Evolutionary conservation across 352 stramenopile species (phyloP), one percentile per base, ranked within the genome.

Genomic region (Pilasporangium apinafurcum): DNA sequence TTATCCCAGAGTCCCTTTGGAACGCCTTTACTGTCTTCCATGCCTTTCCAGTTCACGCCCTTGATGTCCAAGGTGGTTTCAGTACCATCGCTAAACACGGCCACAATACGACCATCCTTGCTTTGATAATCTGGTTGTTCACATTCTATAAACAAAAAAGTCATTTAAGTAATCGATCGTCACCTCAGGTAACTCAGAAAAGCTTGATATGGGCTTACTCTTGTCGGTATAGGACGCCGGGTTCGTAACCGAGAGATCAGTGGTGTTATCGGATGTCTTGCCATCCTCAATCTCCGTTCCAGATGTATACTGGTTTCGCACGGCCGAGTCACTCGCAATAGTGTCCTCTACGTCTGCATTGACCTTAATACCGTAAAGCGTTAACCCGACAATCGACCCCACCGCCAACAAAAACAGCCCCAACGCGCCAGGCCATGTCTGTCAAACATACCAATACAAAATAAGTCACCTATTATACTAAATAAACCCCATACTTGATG

Each of bases 11-110:
- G 54, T 3, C 81, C 81, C 44, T 83, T 83, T 26, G 72, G 71
- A 18, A 91, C 69, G 37, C 74, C 73, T 34, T 81, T 74, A 27
- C 38, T 64, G 60, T 80, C 65, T 57, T 93, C 52, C 76, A 91
- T 87, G 35, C 81, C 81, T 28, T 86, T 68, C 81, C 81, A 93
- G 63, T 89, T 93, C 37, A 91, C 59, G 37, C 81, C 81, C 58
- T 93, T 93, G 48, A 93, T 83, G 47, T 86, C 70, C 16, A 93
- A 58, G 51, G 83, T 67, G 28, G 72, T 70, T 25, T 80, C 65
- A 22, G 60, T 73, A 37, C 67, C 72, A 27, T 67, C 59, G 22
- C 61, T 62, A 37, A 81, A 57, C 27, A 74, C 57, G 0, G 78
- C 80, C 25, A 73, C 68, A 44, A 93, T 88, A 40, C 57, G 59